Base-by-base conservation (phyloP, 192 early-diverging fungal species). In the Umbelopsis vinacea region DNA sequence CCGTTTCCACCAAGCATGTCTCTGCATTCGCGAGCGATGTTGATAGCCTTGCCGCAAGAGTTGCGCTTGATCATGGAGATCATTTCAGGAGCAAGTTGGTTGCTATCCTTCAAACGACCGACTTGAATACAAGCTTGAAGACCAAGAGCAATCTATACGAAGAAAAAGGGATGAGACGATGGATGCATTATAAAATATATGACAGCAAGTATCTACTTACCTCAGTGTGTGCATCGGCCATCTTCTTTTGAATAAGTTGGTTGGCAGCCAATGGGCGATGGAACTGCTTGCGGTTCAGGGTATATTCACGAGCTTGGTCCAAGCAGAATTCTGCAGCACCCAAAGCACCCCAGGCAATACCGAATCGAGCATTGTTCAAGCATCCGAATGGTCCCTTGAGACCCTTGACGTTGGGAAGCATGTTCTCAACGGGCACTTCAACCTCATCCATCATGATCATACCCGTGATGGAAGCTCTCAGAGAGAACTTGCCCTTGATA, bases 391-490 rank as follows among this genome's bases (percentile, higher is more conserved):
- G 96, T 26, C 97, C 97, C 84, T 92, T 91, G 46, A 99, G 87
- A 15, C 97, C 96, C 35, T 87, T 79, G 2, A 92, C 95, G n/a
- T 92, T 87, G 55, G 97, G 97, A 17, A 99, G 83, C 80, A 99
- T 82, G 79, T 97, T 96, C 71, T 94, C 94, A 22, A 79, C 89
- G 4, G 96, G 95, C 10, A 99, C 92, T 75, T 92, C 89, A 33
- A 99, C 97, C 71, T 97, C 92, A 73, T 99, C 96, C 96, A 99
- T 97, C 91, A 94, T 92, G 78, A 99, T 98, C 95, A 97, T 96
- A 29, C 97, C 97, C 0, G 97, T 99, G 68, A 89, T 86, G 7
- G 95, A 97, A 6, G 96, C 96, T 38, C 97, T 88, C 35, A 99
- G 87, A 0, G 95, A 95, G 82, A 98, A 93, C 74, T 99, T 99